phyloP scores from a whole-genome alignment of 2,329 filamentous ascomycete genomes.

The Pyricularia grisea region DNA sequence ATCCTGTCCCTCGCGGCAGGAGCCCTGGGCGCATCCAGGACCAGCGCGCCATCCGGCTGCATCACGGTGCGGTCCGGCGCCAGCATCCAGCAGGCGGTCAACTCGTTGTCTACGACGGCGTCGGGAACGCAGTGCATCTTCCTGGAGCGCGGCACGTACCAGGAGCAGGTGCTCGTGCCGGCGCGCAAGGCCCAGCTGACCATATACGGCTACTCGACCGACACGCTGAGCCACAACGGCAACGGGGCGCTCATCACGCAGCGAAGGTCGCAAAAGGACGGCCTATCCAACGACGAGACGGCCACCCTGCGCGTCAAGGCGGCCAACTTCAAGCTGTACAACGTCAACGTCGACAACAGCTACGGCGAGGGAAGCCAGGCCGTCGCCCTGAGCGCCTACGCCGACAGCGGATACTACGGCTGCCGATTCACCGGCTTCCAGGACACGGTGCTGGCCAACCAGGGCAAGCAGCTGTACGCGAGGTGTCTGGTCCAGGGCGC shows the following conservation, averaged over 20 bases:
- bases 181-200: constrained; percentile 36
- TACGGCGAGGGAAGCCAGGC: constrained; percentile 37
- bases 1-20: constrained; percentile 2
- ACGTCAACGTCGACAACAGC: constrained; percentile 42
- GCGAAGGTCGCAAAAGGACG: constrained; percentile 33
- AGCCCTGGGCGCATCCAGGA: constrained; percentile 4
- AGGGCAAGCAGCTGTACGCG: constrained; percentile 37
- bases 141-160: constrained; percentile 50
- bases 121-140: constrained; percentile 49
- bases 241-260: constrained; percentile 49
- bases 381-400: constrained; percentile 34
- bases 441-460: constrained; percentile 37
- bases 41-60: constrained; percentile 2
- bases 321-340: constrained; percentile 49
- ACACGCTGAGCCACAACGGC: constrained; percentile 37
- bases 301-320: constrained; percentile 34
- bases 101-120: constrained; percentile 43
- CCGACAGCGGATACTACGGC: constrained; percentile 36
- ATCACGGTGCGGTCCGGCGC: neutral
- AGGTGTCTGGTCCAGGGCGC: constrained; percentile 23
- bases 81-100: constrained; percentile 43
- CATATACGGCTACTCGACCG: constrained; percentile 43
- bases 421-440: constrained; percentile 36
- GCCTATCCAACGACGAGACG: constrained; percentile 41
- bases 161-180: constrained; percentile 48